Base-by-base conservation (phyloP, 2,329 filamentous ascomycete genomes). In the Basipetospora sp. region DNA sequence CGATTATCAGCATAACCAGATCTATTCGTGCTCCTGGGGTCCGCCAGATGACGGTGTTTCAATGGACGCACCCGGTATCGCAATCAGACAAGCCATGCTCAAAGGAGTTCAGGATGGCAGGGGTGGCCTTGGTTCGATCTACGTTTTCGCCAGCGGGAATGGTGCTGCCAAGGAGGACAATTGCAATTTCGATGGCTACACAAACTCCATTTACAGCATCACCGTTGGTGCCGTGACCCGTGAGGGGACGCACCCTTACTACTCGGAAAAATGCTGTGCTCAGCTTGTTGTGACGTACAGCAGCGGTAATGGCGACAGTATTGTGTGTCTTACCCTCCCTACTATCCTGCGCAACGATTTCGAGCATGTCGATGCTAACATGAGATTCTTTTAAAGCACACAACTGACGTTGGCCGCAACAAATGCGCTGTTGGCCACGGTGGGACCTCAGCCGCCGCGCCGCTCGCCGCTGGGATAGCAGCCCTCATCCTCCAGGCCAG, bases 101-200 rank as follows among this genome's bases (percentile, higher is more conserved):
- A 90, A 90, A 48, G 88, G 84, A 25, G 71, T 94, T 9, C 87
- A 96, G 53, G 77, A 92, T 42, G 90, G 90, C 30, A 80, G 90
- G 36, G 68, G 64, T 35, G 84, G 86, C 3, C 74, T 78, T 38
- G 90, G 90, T 8, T 93, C 85, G 19, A 82, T 98, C 46, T 98
- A 86, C 51, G 90, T 98, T 39, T 98, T 98, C 57, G 90, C 90
- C 31, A 87, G 88, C 46, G 90, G 90, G 42, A 98, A 98, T 52
- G 90, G 90, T 41, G 92, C 88, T 8, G 65, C 68, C 3, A 74
- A 66, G 45, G 87, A 83, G 33, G 90, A 98, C 56, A 96, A 98
- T 59, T 98, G 90, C 69, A 98, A 98, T 56, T 98, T 98, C 55
- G 90, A 98, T 53, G 90, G 90, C 28, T 98, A 98, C 60, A 98